Evolutionary conservation across 1,139 yeast genomes (phyloP), one percentile per base, ranked within the genome.

Genomic region (Candida tropicalis): DNA sequence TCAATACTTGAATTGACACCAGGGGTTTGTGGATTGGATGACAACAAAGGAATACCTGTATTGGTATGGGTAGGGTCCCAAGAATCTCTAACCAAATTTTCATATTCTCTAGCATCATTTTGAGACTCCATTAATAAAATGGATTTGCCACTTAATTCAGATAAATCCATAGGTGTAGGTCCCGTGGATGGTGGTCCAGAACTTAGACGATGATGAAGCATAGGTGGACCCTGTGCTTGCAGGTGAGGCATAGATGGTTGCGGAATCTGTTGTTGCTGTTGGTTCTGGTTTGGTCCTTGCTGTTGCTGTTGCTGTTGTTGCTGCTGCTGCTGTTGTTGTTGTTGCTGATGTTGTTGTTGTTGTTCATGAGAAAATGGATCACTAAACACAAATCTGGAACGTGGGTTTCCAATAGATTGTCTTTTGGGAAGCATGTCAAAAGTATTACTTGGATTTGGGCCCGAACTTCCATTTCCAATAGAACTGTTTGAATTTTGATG

Each of bases 371-470:
- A 59, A 56, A 83, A 82, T 10, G 88, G 87, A 58, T 83, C 89
- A 51, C 83, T 77, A 56, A 84, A 84, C 11, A 84, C 70, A 55
- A 84, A 84, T 52, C 89, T 70, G n/a, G 87, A 81, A 51, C 88
- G 70, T 56, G 78, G 84, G 44, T 72, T 70, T 27, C 79, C 79
- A 41, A 79, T 62, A 20, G 81, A 72, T 48, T 81, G 81, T 56
- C 85, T 69, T 57, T 78, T 77, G 29, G 47, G 51, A 25, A 46
- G 38, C 17, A 41, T 23, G 23, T 50, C 54, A 46, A 43, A 49
- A 15, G 51, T 38, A 11, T 24, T 10, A 31, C 23, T 12, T 5
- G 35, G 16, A 13, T 18, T 31, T 7, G 24, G 5, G 16, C 16
- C 13, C 2, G 43, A 16, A 17, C 22, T 34, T 8, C 34, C 38